Base-by-base conservation (phyloP, 176 grass and related monocot species). In the Lolium perenne region DNA sequence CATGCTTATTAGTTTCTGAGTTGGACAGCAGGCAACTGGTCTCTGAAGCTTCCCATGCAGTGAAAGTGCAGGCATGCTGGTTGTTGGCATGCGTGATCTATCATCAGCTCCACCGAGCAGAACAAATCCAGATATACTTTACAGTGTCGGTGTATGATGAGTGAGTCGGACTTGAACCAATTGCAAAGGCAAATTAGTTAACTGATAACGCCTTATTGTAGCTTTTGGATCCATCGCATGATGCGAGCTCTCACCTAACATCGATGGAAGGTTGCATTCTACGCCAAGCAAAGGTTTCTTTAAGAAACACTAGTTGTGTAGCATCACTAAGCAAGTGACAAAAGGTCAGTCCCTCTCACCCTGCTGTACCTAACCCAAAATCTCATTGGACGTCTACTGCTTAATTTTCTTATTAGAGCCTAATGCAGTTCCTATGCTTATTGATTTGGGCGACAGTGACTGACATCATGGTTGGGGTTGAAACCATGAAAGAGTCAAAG, bases 211-310 rank as follows among this genome's bases (percentile, higher is more conserved):
- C 38, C n/a, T 67, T 25, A 10, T 16, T 79, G 29, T 7, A 29
- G 38, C 64, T 82, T 8, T 7, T 7, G 65, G 6, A 26, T 20
- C 72, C 65, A 56, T 25, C 32, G 8, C 40, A 61, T 63, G 74
- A 80, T 64, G 57, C 55, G 77, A 57, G 81, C 41, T 8, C 49
- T 32, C 79, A 92, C 87, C 81, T 47, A 88, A 38, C 41, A 35
- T 35, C 2, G 7, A 2, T 47, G 61, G 14, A 49, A 41, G 5
- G 1, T 15, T 84, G 70, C 70, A 50, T 32, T 40, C 41, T 20
- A 20, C 58, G 1, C 7, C 61, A 76, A 50, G 57, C 22, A 43
- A 43, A 43, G 62, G 3, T 17, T 77, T 61, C 8, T 10, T 15
- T 13, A 11, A 45, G 10, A 14, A 47, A 23, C 21, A 16, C 22